phyloP scores from a whole-genome alignment of 257 asterid genomes.

The Galeopsis tetrahit region DNA sequence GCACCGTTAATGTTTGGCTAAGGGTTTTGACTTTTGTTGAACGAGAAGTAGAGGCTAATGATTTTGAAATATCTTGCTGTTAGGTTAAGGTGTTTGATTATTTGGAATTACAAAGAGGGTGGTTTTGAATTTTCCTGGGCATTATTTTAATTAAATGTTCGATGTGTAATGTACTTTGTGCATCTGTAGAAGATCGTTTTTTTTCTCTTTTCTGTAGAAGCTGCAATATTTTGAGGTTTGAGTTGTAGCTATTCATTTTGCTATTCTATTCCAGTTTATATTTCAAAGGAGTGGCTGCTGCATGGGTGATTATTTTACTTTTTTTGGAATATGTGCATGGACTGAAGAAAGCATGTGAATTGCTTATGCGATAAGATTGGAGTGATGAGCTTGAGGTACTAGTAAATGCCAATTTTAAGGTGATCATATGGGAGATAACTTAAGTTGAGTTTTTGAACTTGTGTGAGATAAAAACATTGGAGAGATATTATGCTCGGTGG shows the following conservation, averaged over 20 bases:
- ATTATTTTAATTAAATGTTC: slow-evolving; percentile 11
- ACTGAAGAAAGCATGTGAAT: slow-evolving; percentile 15
- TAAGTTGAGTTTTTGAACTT: slow-evolving; percentile 13
- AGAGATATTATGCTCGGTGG: not conserved
- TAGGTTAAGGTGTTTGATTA: slow-evolving; percentile 15
- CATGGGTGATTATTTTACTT: not conserved
- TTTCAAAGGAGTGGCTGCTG: slow-evolving; percentile 12
- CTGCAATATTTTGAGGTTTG: slow-evolving; percentile 6
- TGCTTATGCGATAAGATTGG: slow-evolving; percentile 8
- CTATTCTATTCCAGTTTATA: not conserved
- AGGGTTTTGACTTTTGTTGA: slow-evolving; percentile 23
- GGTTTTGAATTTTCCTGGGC: slow-evolving; percentile 14
- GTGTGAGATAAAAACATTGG: not conserved
- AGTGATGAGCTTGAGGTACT: slow-evolving; percentile 13
- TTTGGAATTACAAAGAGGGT: not conserved
- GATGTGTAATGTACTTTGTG: slow-evolving; percentile 20
- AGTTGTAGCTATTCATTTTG: slow-evolving; percentile 2
- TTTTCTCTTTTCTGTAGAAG: not conserved
- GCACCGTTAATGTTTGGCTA: slow-evolving; percentile 37
- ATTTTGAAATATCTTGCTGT: slow-evolving; percentile 11
- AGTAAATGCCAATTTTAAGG: slow-evolving; percentile 15
- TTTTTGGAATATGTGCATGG: slow-evolving; percentile 18
- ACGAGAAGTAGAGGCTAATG: slow-evolving; percentile 25
- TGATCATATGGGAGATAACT: slow-evolving; percentile 16
- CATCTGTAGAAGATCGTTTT: not conserved